These are phyloP conservation scores for Fagus sylvatica DNA, from an alignment of 306 rosid species.

Conservation along the genomic window DNA sequence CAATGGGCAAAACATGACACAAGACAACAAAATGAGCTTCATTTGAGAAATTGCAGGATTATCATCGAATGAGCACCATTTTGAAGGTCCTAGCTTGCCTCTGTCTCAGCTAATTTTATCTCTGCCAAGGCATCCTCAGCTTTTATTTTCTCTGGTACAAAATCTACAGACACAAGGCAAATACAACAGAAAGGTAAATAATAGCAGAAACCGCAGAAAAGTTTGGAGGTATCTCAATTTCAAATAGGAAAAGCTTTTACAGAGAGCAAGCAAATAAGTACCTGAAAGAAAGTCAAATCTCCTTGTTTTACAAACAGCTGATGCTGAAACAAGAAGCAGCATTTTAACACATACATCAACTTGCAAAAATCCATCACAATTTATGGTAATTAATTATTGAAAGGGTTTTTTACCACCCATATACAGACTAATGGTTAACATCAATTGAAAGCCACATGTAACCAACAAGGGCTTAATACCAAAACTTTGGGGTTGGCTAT, in stretches of 20 bases:
- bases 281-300: conserved; percentile 93
- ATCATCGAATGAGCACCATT: conserved; percentile 24
- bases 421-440: background rate
- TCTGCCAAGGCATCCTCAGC: conserved; percentile 78
- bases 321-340: conserved; percentile 59
- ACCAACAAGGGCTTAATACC: too few species aligned
- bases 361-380: background rate
- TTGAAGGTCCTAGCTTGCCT: conserved; percentile 32
- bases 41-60: conserved; percentile 16
- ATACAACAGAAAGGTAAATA: conserved; percentile 6
- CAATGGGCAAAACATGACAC: conserved; percentile 7
- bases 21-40: background rate
- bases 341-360: conserved; percentile 11
- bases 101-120: conserved; percentile 43
- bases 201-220: conserved; percentile 17
- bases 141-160: conserved; percentile 74
- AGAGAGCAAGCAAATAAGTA: conserved; percentile 27
- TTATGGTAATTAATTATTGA: background rate
- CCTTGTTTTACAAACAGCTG: conserved; percentile 61
- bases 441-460: background rate
- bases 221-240: conserved; percentile 12
- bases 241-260: conserved; percentile 11
- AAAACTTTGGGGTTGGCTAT: too few species aligned
- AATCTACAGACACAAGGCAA: conserved; percentile 50
- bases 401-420: background rate